Percentiles rank a stretch among this genome's conserved stretches.
phyloP scores from a whole-genome alignment of 2,329 filamentous ascomycete genomes.

The Pochonia chlamydosporia region DNA sequence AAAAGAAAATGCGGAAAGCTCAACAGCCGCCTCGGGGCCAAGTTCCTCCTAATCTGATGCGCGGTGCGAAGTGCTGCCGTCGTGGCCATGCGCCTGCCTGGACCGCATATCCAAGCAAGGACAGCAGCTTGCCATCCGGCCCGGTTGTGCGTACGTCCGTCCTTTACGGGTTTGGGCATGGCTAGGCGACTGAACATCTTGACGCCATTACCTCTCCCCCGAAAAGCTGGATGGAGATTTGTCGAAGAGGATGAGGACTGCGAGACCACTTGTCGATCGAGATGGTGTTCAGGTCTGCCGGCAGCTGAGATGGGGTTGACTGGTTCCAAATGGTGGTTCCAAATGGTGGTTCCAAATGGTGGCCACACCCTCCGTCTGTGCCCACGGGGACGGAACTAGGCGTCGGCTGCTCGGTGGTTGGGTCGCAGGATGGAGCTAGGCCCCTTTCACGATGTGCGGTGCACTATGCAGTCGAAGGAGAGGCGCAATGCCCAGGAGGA shows the following conservation, averaged over 20 bases:
- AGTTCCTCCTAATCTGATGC: conserved; percentile 31
- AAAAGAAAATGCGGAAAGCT: conserved; percentile 64
- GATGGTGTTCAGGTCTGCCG: too few relatives aligned
- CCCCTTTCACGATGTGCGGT: not conserved
- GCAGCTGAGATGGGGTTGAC: too few relatives aligned
- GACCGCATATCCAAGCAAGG: conserved; percentile 33
- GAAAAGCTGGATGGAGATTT: not conserved
- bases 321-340: too few relatives aligned
- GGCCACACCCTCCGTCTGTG: too few relatives aligned
- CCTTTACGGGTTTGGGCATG: conserved; percentile 6
- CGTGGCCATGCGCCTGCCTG: conserved; percentile 30
- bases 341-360: too few relatives aligned
- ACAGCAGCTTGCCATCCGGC: not conserved
- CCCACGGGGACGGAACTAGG: not conserved
- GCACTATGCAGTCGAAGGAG: not conserved
- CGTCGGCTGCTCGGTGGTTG: not conserved
- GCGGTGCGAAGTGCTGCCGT: conserved; percentile 21
- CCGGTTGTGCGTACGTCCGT: conserved; percentile 4
- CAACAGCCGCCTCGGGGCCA: conserved; percentile 45
- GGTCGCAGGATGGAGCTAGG: not conserved
- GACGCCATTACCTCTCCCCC: conserved; percentile 21
- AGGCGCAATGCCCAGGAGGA: not conserved
- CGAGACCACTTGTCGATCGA: not conserved
- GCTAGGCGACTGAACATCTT: conserved; percentile 18
- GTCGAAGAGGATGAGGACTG: not conserved